A percentile compares a stretch with the other conserved stretches of the same genome.
These are phyloP conservation scores for Fraxinus sp. DNA, from an alignment of 305 asterid genomes.

Conservation along the genomic window DNA sequence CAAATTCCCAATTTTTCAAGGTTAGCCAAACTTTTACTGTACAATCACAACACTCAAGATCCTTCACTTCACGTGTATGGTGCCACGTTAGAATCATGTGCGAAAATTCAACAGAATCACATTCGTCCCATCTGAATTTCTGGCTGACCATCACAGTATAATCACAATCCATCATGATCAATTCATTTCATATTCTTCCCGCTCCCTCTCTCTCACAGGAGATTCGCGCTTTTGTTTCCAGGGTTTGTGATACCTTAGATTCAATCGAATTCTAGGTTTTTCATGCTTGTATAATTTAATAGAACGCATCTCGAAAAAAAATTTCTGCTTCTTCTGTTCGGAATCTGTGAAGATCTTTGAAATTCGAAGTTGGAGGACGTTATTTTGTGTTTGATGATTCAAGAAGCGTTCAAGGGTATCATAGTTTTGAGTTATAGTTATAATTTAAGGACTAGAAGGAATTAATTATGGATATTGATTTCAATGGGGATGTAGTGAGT, in stretches of 20 bases:
- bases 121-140: neutral
- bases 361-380: neutral
- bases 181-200: neutral
- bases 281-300: neutral
- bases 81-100: neutral
- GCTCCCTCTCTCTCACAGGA: neutral
- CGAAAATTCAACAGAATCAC: neutral
- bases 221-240: constrained; percentile 24
- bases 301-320: constrained; percentile 24
- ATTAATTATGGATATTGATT: constrained; percentile 66
- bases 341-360: constrained; percentile 36
- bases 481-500: constrained; percentile 65
- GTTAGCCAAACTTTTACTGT: neutral
- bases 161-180: neutral
- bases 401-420: constrained; percentile 34
- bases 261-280: constrained; percentile 30
- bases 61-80: neutral
- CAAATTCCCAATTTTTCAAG: neutral
- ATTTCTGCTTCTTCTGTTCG: constrained; percentile 17
- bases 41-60: neutral
- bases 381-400: constrained; percentile 39
- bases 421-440: constrained; percentile 20
- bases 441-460: constrained; percentile 25
- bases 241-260: constrained; percentile 38
- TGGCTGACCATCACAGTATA: neutral